Base-by-base conservation (phyloP, 345 rosid species). In the Dipteronia dyeriana region DNA sequence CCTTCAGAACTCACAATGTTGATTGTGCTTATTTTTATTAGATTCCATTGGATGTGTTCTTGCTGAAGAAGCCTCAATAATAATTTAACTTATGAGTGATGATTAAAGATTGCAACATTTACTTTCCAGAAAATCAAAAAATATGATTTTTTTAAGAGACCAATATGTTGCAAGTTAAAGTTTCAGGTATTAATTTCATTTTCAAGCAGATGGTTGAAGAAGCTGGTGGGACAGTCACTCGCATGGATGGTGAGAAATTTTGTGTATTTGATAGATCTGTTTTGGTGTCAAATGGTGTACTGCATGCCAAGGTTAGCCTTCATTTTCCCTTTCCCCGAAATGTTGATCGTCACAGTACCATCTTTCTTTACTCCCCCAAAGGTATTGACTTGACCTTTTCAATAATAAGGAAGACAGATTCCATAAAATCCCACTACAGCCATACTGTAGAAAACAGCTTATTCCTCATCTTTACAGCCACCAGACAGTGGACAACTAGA, bases 161-260 rank as follows among this genome's bases (percentile, higher is more conserved):
- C 7, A 67, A 25, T 41, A 39, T 16, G 45, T 51, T 74, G 45
- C 3, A 19, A 29, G 1, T 66, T 73, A 38, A 54, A 74, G 29
- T 71, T 68, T 74, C 38, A 60, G 22, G 68, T 39, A 41, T 63
- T 45, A 61, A 62, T 61, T 26, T 12, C 31, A 14, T 72, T 47
- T 69, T 70, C 7, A 51, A 77, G 73, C 88, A 95, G 99, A 92
- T 95, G 60, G 99, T 93, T 45, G 99, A 95, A 86, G 99, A 93
- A 85, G 99, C 98, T 81, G 94, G 98, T 69, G 99, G 99, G 60
- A 75, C 91, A 23, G 98, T 92, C 67, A 85, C 91, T 68, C 70
- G 93, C 29, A 95, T 95, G 99, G 99, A 95, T 22, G 97, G 99
- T 51, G 91, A 86, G 70, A 91, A 93, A 75, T 93, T 95, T 76